phyloP scores from a whole-genome alignment of 768 basidiomycete genomes.

The Termitomyces sp. region DNA sequence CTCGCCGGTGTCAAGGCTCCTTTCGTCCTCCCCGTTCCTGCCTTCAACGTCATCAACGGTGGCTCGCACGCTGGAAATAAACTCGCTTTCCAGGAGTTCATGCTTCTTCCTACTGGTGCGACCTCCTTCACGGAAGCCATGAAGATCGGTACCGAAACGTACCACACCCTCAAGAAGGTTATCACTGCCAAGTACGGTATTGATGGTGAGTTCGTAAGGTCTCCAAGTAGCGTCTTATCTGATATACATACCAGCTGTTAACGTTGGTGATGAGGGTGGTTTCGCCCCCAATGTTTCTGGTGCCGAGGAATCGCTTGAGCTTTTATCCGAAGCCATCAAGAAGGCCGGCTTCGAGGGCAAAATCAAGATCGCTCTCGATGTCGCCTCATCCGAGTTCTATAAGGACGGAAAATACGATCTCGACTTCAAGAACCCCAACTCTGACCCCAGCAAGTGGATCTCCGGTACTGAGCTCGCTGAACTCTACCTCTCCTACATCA shows the following conservation, averaged over 20 bases:
- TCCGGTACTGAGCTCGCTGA: slow-evolving; percentile 89
- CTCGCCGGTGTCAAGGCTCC: slow-evolving; percentile 94
- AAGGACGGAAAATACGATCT: slow-evolving; percentile 99
- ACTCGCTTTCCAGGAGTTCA: slow-evolving; percentile 99
- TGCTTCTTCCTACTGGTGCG: slow-evolving; percentile 96
- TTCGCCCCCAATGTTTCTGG: slow-evolving; percentile 98
- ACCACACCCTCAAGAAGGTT: slow-evolving; percentile 98
- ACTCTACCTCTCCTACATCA: slow-evolving; percentile 77
- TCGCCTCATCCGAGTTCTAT: slow-evolving; percentile 99
- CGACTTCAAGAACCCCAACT: slow-evolving; percentile 99
- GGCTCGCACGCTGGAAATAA: slow-evolving; percentile 99
- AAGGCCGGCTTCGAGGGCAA: slow-evolving; percentile 98
- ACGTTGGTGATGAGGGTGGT: slow-evolving; percentile 99
- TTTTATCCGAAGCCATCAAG: slow-evolving; percentile 93
- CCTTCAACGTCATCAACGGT: slow-evolving; percentile 99
- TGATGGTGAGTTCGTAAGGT: slow-evolving; percentile 55
- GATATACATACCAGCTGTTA: slow-evolving; percentile 61
- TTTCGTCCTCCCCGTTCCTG: slow-evolving; percentile 85
- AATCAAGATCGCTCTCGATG: slow-evolving; percentile 97
- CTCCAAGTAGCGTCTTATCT: slow-evolving; percentile 10
- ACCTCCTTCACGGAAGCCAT: slow-evolving; percentile 90
- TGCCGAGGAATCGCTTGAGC: slow-evolving; percentile 95
- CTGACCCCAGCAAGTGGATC: slow-evolving; percentile 95
- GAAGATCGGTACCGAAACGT: slow-evolving; percentile 98
- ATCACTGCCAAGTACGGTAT: slow-evolving; percentile 99